Base-by-base conservation (phyloP, 139 green algal genomes). In the Asterochloris erici region DNA sequence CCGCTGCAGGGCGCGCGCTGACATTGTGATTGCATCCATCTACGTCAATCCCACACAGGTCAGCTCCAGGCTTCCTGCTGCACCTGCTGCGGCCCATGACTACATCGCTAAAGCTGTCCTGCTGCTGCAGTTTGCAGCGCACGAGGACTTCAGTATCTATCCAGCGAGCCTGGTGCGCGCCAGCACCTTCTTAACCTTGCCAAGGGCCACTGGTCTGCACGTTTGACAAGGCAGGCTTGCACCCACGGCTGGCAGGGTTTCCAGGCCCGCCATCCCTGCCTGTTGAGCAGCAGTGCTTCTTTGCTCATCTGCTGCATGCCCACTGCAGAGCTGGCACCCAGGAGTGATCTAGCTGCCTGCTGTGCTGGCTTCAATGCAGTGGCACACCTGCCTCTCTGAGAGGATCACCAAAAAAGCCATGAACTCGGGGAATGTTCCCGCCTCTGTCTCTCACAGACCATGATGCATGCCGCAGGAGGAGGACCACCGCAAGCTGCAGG, bases 31-130 rank as follows among this genome's bases (percentile, higher is more conserved):
- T 0, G 96, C 93, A 0, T 98, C 93, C 38, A 96, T 99, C 14
- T 99, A 99, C 84, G 92, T 99, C 74, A 99, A 99, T 83, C 95
- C 96, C 12, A 97, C 92, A 19, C 96, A 99, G 91, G 91, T 93
- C n/a, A 80, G 77, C 68, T 54, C 38, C 38, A 54, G 38, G 38
- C 38, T 54, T 2, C 6, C 2, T 54, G 38, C 38, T 54, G 38
- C 38, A 54, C 38, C 38, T 54, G 38, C 38, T 2, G 38, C 6
- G 2, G 38, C 38, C 38, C 38, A 54, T 54, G 38, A 6, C 38
- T 54, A 54, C 38, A 54, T 54, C 4, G 38, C 38, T 6, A 54
- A 54, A 54, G 38, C 38, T 54, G 38, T 6, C 66, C 19, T 71
- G 24, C 14, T 10, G 11, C 16, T 81, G 79, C 93, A 97, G 90